Conservation (phyloP, 768 basidiomycete genomes). For the Tricholoma matsutake region DNA sequence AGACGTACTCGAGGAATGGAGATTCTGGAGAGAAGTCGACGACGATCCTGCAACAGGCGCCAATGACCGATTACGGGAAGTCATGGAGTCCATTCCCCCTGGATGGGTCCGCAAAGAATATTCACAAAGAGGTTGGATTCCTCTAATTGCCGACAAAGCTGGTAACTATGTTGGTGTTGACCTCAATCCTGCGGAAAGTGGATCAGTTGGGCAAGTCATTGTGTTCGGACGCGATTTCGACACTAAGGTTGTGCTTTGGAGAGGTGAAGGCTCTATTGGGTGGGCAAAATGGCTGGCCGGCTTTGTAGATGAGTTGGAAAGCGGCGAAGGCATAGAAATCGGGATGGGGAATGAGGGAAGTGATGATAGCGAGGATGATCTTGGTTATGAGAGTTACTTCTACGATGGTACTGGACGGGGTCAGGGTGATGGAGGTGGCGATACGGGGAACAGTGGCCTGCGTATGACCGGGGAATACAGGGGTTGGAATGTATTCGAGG, state of each 20-base stretch:
- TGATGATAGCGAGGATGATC: slow-evolving; percentile 76
- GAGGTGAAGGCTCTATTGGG: slow-evolving; percentile 84
- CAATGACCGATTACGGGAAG: slow-evolving; percentile 64
- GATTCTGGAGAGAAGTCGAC: slow-evolving; percentile 94
- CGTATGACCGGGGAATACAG: slow-evolving; percentile 81
- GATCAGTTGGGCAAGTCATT: slow-evolving; percentile 87
- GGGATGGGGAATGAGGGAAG: slow-evolving; percentile 54
- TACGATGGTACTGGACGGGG: slow-evolving; percentile 77
- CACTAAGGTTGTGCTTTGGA: slow-evolving; percentile 93
- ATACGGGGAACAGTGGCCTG: slow-evolving; percentile 69
- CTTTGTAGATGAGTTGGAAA: slow-evolving; percentile 92
- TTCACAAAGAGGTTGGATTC: slow-evolving; percentile 95
- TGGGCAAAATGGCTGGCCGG: slow-evolving; percentile 94
- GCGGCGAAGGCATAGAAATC: slow-evolving; percentile 83
- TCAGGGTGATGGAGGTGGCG: slow-evolving; percentile 76
- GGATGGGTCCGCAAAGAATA: slow-evolving; percentile 88
- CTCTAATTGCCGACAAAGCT: slow-evolving; percentile 87
- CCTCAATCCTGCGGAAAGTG: slow-evolving; percentile 78
- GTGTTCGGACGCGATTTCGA: slow-evolving; percentile 99
- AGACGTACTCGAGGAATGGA: slow-evolving; percentile 92
- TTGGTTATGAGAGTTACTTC: slow-evolving; percentile 88
- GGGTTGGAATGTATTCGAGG: slow-evolving; percentile 92
- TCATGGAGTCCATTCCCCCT: slow-evolving; percentile 88
- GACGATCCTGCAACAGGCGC: slow-evolving; percentile 82
- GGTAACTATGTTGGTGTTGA: slow-evolving; percentile 98